Evolutionary conservation across 2,329 filamentous ascomycete genomes (phyloP).

Genomic region (Aspergillus hiratsukae): DNA sequence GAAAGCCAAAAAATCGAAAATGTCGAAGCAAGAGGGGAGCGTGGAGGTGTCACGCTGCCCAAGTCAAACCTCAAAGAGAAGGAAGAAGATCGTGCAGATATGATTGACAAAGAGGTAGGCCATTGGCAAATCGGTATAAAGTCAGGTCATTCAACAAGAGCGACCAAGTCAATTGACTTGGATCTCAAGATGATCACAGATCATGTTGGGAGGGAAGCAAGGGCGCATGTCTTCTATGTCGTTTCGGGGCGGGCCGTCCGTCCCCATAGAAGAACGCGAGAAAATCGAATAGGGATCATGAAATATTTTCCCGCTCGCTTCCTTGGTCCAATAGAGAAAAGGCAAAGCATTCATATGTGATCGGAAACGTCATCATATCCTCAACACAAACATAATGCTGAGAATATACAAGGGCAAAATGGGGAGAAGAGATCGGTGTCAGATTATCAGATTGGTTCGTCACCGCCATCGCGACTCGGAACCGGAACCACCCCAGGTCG

Average conservation of each 20-base stretch:
- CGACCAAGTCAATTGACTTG: neutral
- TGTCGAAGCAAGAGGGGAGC: neutral
- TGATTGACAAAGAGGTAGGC: neutral
- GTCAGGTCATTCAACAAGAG: neutral
- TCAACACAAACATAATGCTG: slow-evolving; percentile 19
- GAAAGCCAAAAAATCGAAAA: neutral
- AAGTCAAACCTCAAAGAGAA: neutral
- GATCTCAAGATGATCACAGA: neutral
- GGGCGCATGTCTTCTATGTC: neutral
- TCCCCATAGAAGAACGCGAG: neutral
- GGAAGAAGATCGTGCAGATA: neutral
- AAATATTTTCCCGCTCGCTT: slow-evolving; percentile 7
- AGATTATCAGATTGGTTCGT: slow-evolving; percentile 7
- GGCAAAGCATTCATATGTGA: slow-evolving; percentile 4
- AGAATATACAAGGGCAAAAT: slow-evolving; percentile 14
- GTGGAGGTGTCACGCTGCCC: neutral
- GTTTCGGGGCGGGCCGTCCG: neutral
- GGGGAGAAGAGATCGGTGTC: neutral
- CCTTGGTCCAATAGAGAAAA: slow-evolving; percentile 8
- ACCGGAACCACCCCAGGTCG: slow-evolving; percentile 23
- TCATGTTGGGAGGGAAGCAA: neutral
- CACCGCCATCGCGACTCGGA: slow-evolving; percentile 28
- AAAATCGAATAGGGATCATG: slow-evolving; percentile 5
- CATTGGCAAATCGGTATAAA: neutral
- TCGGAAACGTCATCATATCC: slow-evolving; percentile 15